Evolutionary conservation across 2,329 filamentous ascomycete genomes (phyloP), one percentile per base, ranked within the genome.

Genomic region (Rutstroemia sp.): DNA sequence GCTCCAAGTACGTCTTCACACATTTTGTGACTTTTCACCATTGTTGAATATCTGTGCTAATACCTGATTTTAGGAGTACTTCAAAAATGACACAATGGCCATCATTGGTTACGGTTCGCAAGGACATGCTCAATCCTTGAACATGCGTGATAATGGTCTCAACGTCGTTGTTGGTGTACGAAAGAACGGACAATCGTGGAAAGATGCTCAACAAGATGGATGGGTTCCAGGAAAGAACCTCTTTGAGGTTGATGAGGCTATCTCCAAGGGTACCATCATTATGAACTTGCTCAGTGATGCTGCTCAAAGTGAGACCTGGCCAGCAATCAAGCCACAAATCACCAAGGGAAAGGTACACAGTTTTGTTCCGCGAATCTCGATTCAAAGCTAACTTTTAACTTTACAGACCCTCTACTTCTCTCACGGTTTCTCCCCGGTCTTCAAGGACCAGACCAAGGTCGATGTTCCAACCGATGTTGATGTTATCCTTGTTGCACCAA

Each of bases 281-380:
- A 99, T 99, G 94, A 99, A 99, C 86, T 82, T 99, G 68, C 90
- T 99, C 77, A 89, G 84, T 73, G 94, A 99, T 74, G 94, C 94
- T 70, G 94, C 94, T 68, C 94, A 99, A 84, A 91, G 85, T 71
- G 94, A 97, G 88, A 99, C 94, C 63, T 99, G 94, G 94, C 92
- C 94, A 71, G 80, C 85, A 69, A 94, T 99, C 78, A 97, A 96
- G 88, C 94, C 94, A 72, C 89, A 95, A 79, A 81, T 99, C 71
- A 92, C 88, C 77, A 92, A 97, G 89, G 94, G 90, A 81, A 99
- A 99, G 89, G 89, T 92, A 77, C 65, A 81, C 65, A 61, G 47
- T 39, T 12, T 27, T 7, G 8, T 34, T 30, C 27, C 8, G 8
- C 8, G 8, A 30, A 37, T 54, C 48, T 45, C 27, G 25, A 17